Evolutionary conservation across 108 stramenopile species (phyloP), one percentile per base, ranked within the genome.

Genomic region (Cylindrotheca fusiformis): DNA sequence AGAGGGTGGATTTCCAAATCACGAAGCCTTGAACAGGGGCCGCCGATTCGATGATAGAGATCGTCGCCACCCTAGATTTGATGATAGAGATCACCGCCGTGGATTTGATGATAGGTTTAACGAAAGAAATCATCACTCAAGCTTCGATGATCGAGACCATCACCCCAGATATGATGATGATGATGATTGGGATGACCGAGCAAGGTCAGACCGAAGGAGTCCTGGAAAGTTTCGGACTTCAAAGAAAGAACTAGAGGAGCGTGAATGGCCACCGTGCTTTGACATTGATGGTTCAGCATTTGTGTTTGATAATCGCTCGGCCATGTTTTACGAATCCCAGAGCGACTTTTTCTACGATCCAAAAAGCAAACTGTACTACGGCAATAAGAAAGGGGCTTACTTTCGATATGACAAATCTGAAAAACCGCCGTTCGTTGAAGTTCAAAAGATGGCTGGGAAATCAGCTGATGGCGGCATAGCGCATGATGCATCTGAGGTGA

Each of bases 321-420:
- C 78, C n/a, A 86, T 88, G 79, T 93, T 93, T 55, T 90, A 88
- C 55, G 83, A 93, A 52, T 75, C 80, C n/a, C 17, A 63, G 0
- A 79, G 78, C 47, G 78, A 90, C 58, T 93, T 93, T 48, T 93
- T 85, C 55, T 90, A 87, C 55, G 88, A 90, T 63, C 92, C 92
- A 41, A 90, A 90, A 60, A 82, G 78, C 32, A 89, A 89, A 46
- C 58, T 89, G 5, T 93, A 93, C 57, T 90, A 88, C 53, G 72
- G 79, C 21, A 87, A 79, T 45, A 75, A 84, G 41, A 69, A 72
- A 65, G 50, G 50, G 51, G 51, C 64, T 8, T 93, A 93, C 58
- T 93, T 74, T 58, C 69, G 66, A 6, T 85, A 83, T 59, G 68
- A 71, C 59, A 62, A 76, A 44, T 23, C 53, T 2, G 5, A 32